Evolutionary conservation across 208 protist species (phyloP), one percentile per base, ranked within the genome.

Genomic region (Leishmania martiniquensis): DNA sequence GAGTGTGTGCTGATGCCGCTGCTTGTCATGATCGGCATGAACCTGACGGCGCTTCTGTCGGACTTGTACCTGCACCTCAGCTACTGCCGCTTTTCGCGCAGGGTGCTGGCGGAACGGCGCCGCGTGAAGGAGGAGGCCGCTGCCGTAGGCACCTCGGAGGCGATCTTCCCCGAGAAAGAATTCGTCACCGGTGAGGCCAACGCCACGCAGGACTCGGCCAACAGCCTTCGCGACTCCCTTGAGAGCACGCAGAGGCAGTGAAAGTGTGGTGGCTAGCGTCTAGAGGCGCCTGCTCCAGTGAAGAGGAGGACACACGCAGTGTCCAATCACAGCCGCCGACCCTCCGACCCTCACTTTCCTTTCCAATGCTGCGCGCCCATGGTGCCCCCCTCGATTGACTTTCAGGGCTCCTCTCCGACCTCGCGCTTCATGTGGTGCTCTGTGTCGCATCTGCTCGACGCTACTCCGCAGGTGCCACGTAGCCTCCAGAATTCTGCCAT

Each of bases 1-100:
- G 51, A 44, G 37, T 92, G 88, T 73, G 88, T 92, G 25, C 32
- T 88, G 79, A 90, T 86, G 83, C 85, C 85, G 49, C 44, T 92
- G 55, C 17, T 81, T 17, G 84, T 92, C 13, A 82, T 92, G 84
- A 77, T 92, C 15, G 86, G 81, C 34, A 37, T 92, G 49, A 83
- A 81, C 72, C 52, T 77, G 42, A 87, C 76, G 1, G 88, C 84
- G 15, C 76, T 89, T 47, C 17, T 83, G 37, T 83, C 84, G 34
- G 75, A 77, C 54, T 39, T 84, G 13, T 87, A 84, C 72, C 62
- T 92, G 65, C 88, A 92, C 81, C n/a, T 89, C 47, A 32, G 72
- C 45, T 92, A 92, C 81, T 25, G 25, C 0, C 42, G 59, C 59
- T 91, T 86, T 77, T 77, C 65, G 22, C 75, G 52, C n/a, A 57